These are phyloP conservation scores for Termitomyces bulborhizus DNA, from an alignment of 768 basidiomycete species.

Conservation along the genomic window DNA sequence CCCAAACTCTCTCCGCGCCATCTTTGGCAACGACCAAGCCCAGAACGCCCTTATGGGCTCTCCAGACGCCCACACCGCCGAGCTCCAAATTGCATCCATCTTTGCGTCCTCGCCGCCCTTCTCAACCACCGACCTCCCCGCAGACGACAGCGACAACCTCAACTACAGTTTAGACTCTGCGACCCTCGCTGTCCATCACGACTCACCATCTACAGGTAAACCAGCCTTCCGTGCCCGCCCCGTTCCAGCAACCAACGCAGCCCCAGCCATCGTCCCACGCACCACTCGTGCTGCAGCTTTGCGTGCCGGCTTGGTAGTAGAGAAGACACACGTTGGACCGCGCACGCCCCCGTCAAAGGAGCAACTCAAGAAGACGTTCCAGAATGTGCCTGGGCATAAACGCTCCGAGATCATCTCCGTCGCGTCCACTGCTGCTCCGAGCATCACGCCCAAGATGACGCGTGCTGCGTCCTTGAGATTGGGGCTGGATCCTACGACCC, in stretches of 20 bases:
- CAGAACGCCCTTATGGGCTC: constrained; percentile 76
- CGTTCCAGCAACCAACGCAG: constrained; percentile 52
- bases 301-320: constrained; percentile 52
- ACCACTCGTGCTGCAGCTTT: constrained; percentile 70
- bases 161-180: constrained; percentile 23
- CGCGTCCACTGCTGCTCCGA: constrained; percentile 68
- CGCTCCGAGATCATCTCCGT: constrained; percentile 62
- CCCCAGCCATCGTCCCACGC: constrained; percentile 72
- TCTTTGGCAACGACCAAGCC: constrained; percentile 47
- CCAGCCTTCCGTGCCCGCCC: constrained; percentile 59
- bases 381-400: constrained; percentile 80
- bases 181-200: constrained; percentile 20
- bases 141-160: constrained; percentile 27
- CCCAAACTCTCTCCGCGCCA: constrained; percentile 65
- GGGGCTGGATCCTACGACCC: constrained; percentile 39
- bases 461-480: constrained; percentile 67
- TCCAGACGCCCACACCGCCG: constrained; percentile 59
- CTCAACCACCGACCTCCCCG: constrained; percentile 57
- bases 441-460: constrained; percentile 69
- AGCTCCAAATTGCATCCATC: constrained; percentile 70
- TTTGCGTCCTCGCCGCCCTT: constrained; percentile 84
- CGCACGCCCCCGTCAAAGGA: constrained; percentile 58
- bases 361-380: constrained; percentile 56
- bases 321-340: constrained; percentile 35
- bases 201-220: constrained; percentile 30